Evolutionary conservation across 148 eudicot genomes (phyloP), one percentile per base, ranked within the genome.

Genomic region (Camellia japonica): DNA sequence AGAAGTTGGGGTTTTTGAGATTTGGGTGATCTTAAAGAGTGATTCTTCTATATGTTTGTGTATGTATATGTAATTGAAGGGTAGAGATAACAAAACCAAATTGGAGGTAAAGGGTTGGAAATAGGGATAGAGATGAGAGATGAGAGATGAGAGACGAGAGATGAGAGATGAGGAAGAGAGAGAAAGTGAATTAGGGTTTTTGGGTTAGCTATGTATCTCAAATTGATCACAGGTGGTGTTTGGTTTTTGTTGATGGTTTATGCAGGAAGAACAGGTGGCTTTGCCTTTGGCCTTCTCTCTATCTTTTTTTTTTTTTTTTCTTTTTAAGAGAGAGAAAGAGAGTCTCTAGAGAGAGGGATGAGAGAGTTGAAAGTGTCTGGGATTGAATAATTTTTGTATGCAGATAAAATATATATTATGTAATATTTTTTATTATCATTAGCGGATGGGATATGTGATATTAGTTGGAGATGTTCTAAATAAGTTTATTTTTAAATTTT

Each of bases 21-120:
- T 80, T 86, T 38, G 43, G 58, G 2, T 69, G 61, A 82, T 82
- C 74, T 75, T 44, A 42, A 43, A 68, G 44, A 14, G 72, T 18
- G 41, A 18, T 70, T 7, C 5, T 23, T 47, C 38, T 6, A 42
- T 10, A 0, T 7, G 52, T 49, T 7, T 77, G 8, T 7, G 14
- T 52, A 4, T 3, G 8, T 51, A 6, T 46, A 30, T 20, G 69
- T 38, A 55, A 13, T 54, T n/a, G 3, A 56, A 73, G 81, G 64
- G 47, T 70, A 70, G 63, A 72, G 60, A 77, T 70, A 80, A 67
- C 38, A 30, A 72, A 84, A 82, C 82, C 85, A 87, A 89, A 81
- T 81, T 79, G 62, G 16, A 47, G 38, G 15, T 47, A n/a, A 70
- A 46, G 9, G 15, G 56, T 47, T 12, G 43, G 73, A 77, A 20